phyloP scores from a whole-genome alignment of 108 stramenopile genomes.

The Pseudonitzschia delicatissima region DNA sequence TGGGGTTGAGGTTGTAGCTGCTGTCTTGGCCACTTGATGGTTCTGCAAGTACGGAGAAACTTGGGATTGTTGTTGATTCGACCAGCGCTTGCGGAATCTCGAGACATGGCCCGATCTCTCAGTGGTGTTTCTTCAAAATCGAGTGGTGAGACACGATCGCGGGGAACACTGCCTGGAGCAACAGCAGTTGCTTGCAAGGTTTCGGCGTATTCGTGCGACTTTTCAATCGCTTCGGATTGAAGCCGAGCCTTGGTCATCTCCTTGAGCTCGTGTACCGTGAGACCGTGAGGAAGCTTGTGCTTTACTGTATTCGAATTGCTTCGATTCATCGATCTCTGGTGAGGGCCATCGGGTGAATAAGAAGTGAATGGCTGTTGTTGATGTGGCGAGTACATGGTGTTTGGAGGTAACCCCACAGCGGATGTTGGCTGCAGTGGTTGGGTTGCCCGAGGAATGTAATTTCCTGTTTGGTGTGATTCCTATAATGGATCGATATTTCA shows the following conservation, averaged over 20 bases:
- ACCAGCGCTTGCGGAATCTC: slow-evolving; percentile 17
- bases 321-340: background rate
- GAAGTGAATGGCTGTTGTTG: background rate
- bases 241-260: slow-evolving; percentile 89
- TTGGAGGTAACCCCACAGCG: background rate
- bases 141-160: slow-evolving; percentile 20
- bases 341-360: background rate
- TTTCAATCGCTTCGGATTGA: slow-evolving; percentile 62
- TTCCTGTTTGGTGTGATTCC: background rate
- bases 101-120: slow-evolving; percentile 19
- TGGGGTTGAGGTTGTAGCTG: background rate
- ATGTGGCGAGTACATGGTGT: background rate
- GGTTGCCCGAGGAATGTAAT: background rate
- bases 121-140: slow-evolving; percentile 24
- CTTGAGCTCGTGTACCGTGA: slow-evolving; percentile 91
- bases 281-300: slow-evolving; percentile 80
- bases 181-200: background rate
- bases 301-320: slow-evolving; percentile 11
- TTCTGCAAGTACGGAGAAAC: slow-evolving; percentile 4
- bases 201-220: background rate
- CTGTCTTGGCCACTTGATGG: background rate
- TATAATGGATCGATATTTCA: background rate
- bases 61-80: slow-evolving; percentile 37
- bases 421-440: slow-evolving; percentile 2
- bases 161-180: slow-evolving; percentile 4